Conservation (phyloP, 768 basidiomycete genomes). For the Panellus pusillus region DNA sequence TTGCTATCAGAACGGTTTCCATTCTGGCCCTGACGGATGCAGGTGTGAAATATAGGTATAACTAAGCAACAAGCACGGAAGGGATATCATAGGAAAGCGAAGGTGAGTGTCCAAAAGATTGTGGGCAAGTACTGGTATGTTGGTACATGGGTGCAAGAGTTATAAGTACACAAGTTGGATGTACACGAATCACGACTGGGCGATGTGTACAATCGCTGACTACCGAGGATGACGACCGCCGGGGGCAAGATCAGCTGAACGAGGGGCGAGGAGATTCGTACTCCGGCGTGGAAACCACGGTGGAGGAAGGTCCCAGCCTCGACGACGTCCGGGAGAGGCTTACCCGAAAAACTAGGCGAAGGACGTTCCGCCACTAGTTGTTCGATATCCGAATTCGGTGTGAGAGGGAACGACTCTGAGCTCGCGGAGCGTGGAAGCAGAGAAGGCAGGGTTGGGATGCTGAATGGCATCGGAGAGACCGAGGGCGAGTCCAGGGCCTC, state of each 20-base stretch:
- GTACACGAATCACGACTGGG: conserved; percentile 26
- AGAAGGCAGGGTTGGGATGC: conserved; percentile 64
- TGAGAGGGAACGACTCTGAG: conserved; percentile 44
- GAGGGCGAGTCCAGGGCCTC: conserved; percentile 41
- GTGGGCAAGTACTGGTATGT: conserved; percentile 1
- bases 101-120: conserved; percentile 15
- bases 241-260: conserved; percentile 27
- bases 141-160: background rate
- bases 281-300: conserved; percentile 41
- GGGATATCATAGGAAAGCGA: conserved; percentile 19
- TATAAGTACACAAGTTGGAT: conserved; percentile 7
- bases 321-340: conserved; percentile 29
- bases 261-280: conserved; percentile 46
- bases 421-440: conserved; percentile 46
- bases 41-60: conserved; percentile 1
- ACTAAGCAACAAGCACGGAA: conserved; percentile 16
- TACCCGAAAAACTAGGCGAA: conserved; percentile 21
- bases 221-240: conserved; percentile 31
- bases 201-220: conserved; percentile 30
- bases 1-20: conserved; percentile 11
- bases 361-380: conserved; percentile 21
- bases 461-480: conserved; percentile 48
- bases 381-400: conserved; percentile 38
- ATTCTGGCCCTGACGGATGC: conserved; percentile 10
- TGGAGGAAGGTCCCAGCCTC: conserved; percentile 31